Conservation (phyloP, 169 alveolate genomes). For the Cryptosporidium parvum region DNA sequence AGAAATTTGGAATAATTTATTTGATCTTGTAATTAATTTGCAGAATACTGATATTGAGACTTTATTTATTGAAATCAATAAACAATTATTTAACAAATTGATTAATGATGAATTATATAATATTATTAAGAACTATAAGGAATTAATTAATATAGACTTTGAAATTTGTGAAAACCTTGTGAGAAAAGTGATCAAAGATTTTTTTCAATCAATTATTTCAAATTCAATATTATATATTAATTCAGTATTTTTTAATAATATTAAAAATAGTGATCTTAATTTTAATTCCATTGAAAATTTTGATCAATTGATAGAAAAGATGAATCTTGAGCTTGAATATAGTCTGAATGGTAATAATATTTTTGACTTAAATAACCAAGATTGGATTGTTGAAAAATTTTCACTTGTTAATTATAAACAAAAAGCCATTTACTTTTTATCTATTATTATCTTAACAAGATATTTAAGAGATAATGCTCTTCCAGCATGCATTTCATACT, state of each 20-base stretch:
- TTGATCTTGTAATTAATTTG: constrained; percentile 21
- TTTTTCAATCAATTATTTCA: constrained; percentile 36
- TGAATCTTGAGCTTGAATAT: neutral
- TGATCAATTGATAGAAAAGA: neutral
- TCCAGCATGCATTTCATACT: constrained; percentile 1
- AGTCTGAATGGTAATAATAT: neutral
- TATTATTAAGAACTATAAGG: constrained; percentile 3
- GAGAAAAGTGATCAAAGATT: constrained; percentile 19
- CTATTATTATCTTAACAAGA: constrained; percentile 20
- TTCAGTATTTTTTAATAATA: constrained; percentile 1
- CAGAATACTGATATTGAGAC: neutral
- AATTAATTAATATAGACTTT: constrained; percentile 1
- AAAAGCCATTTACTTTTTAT: constrained; percentile 25
- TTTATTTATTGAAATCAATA: neutral
- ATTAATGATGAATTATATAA: constrained; percentile 2
- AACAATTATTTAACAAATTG: neutral
- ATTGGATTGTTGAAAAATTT: constrained; percentile 16
- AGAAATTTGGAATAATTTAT: constrained; percentile 32
- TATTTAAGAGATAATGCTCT: constrained; percentile 28
- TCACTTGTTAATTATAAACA: constrained; percentile 16
- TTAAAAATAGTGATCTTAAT: neutral
- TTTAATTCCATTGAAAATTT: constrained; percentile 9
- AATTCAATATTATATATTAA: constrained; percentile 17
- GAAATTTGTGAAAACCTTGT: constrained; percentile 43
- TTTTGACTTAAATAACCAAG: neutral